Percentiles rank a stretch among this genome's conserved stretches.
phyloP scores from a whole-genome alignment of 192 early-diverging fungal genomes.

The Thoreauomyces humboldtii region DNA sequence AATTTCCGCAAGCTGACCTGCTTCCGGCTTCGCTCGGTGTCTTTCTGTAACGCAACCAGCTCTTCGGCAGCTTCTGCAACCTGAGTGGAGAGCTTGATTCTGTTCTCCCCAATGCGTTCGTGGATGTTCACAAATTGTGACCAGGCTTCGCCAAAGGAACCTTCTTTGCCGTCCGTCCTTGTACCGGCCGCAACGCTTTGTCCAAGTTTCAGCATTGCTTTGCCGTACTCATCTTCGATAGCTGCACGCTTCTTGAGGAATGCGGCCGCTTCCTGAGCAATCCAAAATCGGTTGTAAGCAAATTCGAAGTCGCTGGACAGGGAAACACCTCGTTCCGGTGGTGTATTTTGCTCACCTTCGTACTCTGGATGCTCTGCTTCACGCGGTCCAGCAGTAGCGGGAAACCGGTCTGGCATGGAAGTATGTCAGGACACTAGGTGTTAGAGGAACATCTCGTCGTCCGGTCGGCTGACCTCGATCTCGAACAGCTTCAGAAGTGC shows the following conservation, averaged over 20 bases:
- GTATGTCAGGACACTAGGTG: neutral
- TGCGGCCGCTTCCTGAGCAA: constrained; percentile 59
- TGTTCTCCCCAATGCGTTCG: constrained; percentile 76
- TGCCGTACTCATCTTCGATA: constrained; percentile 90
- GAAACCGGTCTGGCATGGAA: constrained; percentile 57
- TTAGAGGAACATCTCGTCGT: neutral
- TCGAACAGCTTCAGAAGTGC: constrained; percentile 43
- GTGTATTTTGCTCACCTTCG: constrained; percentile 53
- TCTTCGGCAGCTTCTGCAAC: constrained; percentile 81
- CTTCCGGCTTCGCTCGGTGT: constrained; percentile 75
- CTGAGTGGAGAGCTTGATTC: constrained; percentile 69
- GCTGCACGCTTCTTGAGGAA: constrained; percentile 87
- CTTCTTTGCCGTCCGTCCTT: constrained; percentile 52
- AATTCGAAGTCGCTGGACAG: neutral
- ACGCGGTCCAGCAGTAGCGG: constrained; percentile 64
- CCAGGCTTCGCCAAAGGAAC: constrained; percentile 77
- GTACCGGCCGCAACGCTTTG: neutral
- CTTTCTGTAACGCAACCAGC: constrained; percentile 66
- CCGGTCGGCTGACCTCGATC: constrained; percentile 32
- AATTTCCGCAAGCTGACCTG: constrained; percentile 47
- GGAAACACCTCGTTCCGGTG: neutral
- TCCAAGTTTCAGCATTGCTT: constrained; percentile 73
- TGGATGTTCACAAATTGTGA: constrained; percentile 74
- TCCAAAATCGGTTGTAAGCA: neutral
- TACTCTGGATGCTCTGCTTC: constrained; percentile 62